Evolutionary conservation across 805 yeast genomes (phyloP).

Genomic region (Phaffomyces thermotolerans): DNA sequence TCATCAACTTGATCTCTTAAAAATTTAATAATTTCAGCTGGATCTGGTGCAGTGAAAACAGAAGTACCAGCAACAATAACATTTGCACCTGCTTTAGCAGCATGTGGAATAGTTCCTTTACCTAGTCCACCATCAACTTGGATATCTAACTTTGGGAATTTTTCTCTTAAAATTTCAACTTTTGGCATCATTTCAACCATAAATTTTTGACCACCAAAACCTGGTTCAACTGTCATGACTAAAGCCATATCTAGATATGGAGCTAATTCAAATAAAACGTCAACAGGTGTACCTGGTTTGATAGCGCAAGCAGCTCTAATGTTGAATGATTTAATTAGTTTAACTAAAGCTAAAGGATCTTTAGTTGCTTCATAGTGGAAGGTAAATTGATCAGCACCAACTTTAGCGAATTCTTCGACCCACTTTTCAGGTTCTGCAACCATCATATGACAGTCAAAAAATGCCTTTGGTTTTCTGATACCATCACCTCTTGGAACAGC

Average conservation of each 20-base stretch:
- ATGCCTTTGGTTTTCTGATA: slow-evolving; percentile 38
- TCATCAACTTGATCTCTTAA: slow-evolving; percentile 56
- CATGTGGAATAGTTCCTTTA: slow-evolving; percentile 71
- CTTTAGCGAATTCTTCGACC: slow-evolving; percentile 87
- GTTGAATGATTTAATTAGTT: slow-evolving; percentile 69
- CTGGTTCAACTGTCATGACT: slow-evolving; percentile 98
- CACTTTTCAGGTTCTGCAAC: slow-evolving; percentile 86
- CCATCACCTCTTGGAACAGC: slow-evolving; percentile 60
- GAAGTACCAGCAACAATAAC: slow-evolving; percentile 97
- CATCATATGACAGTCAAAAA: slow-evolving; percentile 98
- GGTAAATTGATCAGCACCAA: slow-evolving; percentile 94
- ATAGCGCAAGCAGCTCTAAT: slow-evolving; percentile 92
- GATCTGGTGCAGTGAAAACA: slow-evolving; percentile 79
- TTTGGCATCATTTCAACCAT: slow-evolving; percentile 96
- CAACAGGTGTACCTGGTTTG: slow-evolving; percentile 89
- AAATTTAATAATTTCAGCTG: slow-evolving; percentile 62
- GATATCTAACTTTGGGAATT: slow-evolving; percentile 74
- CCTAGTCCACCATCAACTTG: slow-evolving; percentile 98
- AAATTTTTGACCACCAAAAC: slow-evolving; percentile 97
- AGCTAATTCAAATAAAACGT: slow-evolving; percentile 68
- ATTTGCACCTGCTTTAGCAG: slow-evolving; percentile 97
- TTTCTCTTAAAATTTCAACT: slow-evolving; percentile 66
- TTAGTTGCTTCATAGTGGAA: slow-evolving; percentile 92
- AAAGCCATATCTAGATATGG: slow-evolving; percentile 87
- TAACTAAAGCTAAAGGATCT: slow-evolving; percentile 66